Percentiles rank a stretch among this genome's conserved stretches.
These are phyloP conservation scores for Coccinonectria pachysandricola DNA, from an alignment of 2,329 filamentous ascomycete genomes.

Conservation along the genomic window DNA sequence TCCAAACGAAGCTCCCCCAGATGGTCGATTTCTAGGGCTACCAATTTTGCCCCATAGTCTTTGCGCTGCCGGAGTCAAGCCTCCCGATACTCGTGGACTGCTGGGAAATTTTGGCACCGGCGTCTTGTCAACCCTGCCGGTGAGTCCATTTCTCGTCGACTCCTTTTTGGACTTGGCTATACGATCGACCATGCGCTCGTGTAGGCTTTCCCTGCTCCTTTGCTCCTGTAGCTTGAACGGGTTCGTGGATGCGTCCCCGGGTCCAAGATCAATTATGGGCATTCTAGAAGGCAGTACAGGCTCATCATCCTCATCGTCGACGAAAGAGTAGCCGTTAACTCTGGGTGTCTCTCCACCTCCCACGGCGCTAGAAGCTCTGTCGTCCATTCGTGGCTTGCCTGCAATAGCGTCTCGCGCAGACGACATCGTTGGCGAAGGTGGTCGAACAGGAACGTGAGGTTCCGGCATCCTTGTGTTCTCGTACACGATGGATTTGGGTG, in stretches of 20 bases:
- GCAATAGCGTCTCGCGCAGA: conserved; percentile 77
- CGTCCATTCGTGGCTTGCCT: conserved; percentile 52
- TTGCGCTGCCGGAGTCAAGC: conserved; percentile 65
- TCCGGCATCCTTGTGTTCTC: conserved; percentile 70
- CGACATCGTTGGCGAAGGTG: conserved; percentile 73
- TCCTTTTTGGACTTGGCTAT: conserved; percentile 63
- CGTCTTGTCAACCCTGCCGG: conserved; percentile 46
- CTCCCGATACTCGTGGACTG: conserved; percentile 45
- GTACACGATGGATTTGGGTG: conserved; percentile 68
- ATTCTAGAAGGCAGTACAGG: conserved; percentile 13
- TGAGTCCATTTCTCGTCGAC: conserved; percentile 47
- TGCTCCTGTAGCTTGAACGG: conserved; percentile 73
- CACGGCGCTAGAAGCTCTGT: conserved; percentile 47
- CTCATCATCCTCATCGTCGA: conserved; percentile 64
- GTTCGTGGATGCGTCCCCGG: conserved; percentile 56
- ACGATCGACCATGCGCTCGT: conserved; percentile 77
- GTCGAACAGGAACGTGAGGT: conserved; percentile 32
- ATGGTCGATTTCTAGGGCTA: conserved; percentile 28
- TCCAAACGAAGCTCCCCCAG: conserved; percentile 22
- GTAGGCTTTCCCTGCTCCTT: conserved; percentile 67
- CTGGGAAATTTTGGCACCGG: conserved; percentile 63
- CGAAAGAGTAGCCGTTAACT: conserved; percentile 89
- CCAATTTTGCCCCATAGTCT: conserved; percentile 54
- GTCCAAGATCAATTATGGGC: conserved; percentile 46
- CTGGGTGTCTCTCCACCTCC: conserved; percentile 65